phyloP scores from a whole-genome alignment of 495 filamentous ascomycete genomes.

The Penicillium manginii region DNA sequence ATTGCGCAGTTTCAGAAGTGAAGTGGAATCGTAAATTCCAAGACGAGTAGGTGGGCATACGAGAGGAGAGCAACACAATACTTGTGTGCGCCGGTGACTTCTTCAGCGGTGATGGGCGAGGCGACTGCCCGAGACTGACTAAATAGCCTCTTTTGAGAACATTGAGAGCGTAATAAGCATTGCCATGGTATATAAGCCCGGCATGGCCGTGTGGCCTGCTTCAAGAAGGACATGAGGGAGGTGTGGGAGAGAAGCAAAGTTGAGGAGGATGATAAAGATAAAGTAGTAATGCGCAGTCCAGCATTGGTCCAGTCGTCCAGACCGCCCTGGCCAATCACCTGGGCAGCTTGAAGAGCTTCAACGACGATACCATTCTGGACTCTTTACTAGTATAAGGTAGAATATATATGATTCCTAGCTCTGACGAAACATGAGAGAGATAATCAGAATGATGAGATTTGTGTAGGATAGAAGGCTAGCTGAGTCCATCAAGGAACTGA shows the following conservation, averaged over 20 bases:
- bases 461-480: too few relatives aligned
- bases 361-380: too few relatives aligned
- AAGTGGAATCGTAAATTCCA: not conserved
- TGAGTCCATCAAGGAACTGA: too few relatives aligned
- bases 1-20: not conserved
- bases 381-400: too few relatives aligned
- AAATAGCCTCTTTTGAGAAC: slow-evolving; percentile 28
- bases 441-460: too few relatives aligned
- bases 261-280: slow-evolving; percentile 13
- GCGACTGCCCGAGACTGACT: slow-evolving; percentile 23
- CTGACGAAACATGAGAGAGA: too few relatives aligned
- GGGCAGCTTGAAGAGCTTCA: too few relatives aligned
- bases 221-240: slow-evolving; percentile 32
- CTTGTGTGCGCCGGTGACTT: slow-evolving; percentile 55
- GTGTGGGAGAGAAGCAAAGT: slow-evolving; percentile 12
- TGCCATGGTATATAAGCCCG: slow-evolving; percentile 25
- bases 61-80: slow-evolving; percentile 62
- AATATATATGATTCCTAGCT: too few relatives aligned
- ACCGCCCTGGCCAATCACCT: too few relatives aligned
- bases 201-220: slow-evolving; percentile 24
- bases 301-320: slow-evolving; percentile 30
- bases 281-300: slow-evolving; percentile 26
- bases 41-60: slow-evolving; percentile 38
- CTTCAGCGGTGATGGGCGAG: slow-evolving; percentile 35
- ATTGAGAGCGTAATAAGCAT: slow-evolving; percentile 3